Evolutionary conservation across 2,329 filamentous ascomycete species (phyloP).

Genomic region (Beauveria sp.): DNA sequence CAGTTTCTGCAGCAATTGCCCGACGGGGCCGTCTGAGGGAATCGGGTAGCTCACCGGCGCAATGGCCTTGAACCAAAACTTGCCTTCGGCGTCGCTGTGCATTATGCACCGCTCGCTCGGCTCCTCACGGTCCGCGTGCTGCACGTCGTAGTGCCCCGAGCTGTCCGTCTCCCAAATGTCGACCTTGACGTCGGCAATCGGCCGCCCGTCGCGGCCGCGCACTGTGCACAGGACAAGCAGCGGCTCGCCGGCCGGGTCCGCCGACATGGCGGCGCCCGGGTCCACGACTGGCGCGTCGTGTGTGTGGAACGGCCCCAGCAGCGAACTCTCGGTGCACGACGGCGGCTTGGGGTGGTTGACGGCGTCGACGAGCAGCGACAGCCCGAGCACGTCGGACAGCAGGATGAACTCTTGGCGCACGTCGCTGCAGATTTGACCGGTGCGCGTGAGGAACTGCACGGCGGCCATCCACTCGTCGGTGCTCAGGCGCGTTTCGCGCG

Average conservation of each 20-base stretch:
- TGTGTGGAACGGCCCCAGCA: conserved; percentile 76
- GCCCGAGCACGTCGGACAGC: conserved; percentile 64
- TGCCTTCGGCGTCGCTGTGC: conserved; percentile 20
- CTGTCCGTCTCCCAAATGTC: conserved; percentile 77
- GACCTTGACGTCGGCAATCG: conserved; percentile 56
- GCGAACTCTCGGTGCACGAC: conserved; percentile 62
- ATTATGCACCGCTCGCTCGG: conserved; percentile 24
- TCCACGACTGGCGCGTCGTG: conserved; percentile 52
- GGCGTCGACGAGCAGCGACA: conserved; percentile 66
- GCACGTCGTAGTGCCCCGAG: conserved; percentile 68
- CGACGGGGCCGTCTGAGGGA: conserved; percentile 77
- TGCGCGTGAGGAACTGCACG: conserved; percentile 58
- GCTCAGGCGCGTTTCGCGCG: conserved; percentile 64
- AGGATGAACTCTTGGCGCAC: conserved; percentile 70
- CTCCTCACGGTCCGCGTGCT: conserved; percentile 49
- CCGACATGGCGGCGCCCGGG: conserved; percentile 51
- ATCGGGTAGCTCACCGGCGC: conserved; percentile 81
- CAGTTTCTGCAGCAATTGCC: conserved; percentile 56
- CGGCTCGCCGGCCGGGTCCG: conserved; percentile 57
- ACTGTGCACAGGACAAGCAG: conserved; percentile 61
- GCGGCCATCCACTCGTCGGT: conserved; percentile 67
- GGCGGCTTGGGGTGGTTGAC: conserved; percentile 71
- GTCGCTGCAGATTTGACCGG: conserved; percentile 62
- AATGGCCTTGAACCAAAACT: conserved; percentile 79
- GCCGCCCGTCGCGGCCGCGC: conserved; percentile 51